Evolutionary conservation across 306 rosid genomes (phyloP), one percentile per base, ranked within the genome.

Genomic region (Herpetospermum pedunculosum): DNA sequence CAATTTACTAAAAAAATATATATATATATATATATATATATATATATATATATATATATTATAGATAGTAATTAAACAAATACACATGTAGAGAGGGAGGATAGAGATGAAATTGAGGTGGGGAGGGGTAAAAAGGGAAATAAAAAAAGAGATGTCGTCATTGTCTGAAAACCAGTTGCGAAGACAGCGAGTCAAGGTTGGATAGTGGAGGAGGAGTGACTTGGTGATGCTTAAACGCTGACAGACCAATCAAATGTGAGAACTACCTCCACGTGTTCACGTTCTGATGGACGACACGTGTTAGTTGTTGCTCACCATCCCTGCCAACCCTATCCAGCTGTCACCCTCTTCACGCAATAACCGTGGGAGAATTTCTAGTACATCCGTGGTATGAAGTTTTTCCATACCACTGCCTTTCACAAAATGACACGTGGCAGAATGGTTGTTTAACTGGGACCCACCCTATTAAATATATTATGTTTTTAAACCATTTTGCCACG

Each of bases 321-420:
- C 43, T 46, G 74, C 58, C 74, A 70, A 70, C 74, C 58, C 4
- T 8, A 47, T 46, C 74, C 74, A 70, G 74, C 74, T 70, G 74
- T 70, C 74, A 70, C 38, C 26, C 43, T 3, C 15, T 30, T 70
- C 74, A 70, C 74, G 58, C 43, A 28, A 70, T 70, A 70, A 70
- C 74, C 58, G 74, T 70, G n/a, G n/a, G n/a, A n/a, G n/a, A n/a
- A n/a, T n/a, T n/a, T n/a, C n/a, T n/a, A n/a, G n/a, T n/a, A n/a
- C n/a, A n/a, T n/a, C n/a, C n/a, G n/a, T n/a, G n/a, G n/a, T n/a
- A n/a, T n/a, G n/a, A n/a, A n/a, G n/a, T n/a, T n/a, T n/a, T n/a
- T n/a, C n/a, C n/a, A n/a, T n/a, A n/a, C n/a, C n/a, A n/a, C n/a
- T n/a, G n/a, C n/a, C n/a, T n/a, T n/a, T n/a, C n/a, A n/a, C n/a